Base-by-base conservation (phyloP, 78 protist genomes). In the Emiliania huxleyi region DNA sequence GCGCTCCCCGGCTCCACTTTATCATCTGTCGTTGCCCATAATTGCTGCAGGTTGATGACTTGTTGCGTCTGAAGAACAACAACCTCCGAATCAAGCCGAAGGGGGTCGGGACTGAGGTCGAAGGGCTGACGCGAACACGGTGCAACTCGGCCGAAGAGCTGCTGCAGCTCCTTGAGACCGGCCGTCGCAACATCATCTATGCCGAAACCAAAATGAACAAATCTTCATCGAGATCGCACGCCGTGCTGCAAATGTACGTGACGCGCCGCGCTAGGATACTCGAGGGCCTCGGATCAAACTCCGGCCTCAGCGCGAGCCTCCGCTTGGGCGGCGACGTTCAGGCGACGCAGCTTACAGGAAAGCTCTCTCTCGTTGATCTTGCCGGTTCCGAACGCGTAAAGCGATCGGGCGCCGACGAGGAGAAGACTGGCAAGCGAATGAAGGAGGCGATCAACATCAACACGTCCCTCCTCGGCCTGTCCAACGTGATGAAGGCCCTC, bases 11-110 rank as follows among this genome's bases (percentile, higher is more conserved):
- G n/a, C n/a, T n/a, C n/a, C n/a, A n/a, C n/a, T n/a, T n/a, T n/a
- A n/a, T n/a, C n/a, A n/a, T n/a, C n/a, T n/a, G n/a, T n/a, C n/a
- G n/a, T n/a, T n/a, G 73, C 40, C n/a, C n/a, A n/a, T n/a, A n/a
- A n/a, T n/a, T n/a, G n/a, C n/a, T n/a, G n/a, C n/a, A n/a, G 45
- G 95, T 97, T 77, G 93, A 93, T 43, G 98, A 97, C 87, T 94
- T 97, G 33, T 92, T 97, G 45, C 45, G 94, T 85, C 95, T 95
- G 2, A 92, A 90, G 38, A 18, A 94, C 23, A 25, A 42, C 42
- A 71, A 94, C 91, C 88, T 96, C 38, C 23, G 33, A 33, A 95
- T 97, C 69, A 37, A 77, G 52, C 52, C 48, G 40, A 2, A 1
- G 12, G 87, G 87, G n/a, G 21, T 0, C 37, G 3, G 15, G 1